These are phyloP conservation scores for Blastomyces gilchristii DNA, from an alignment of 2,329 filamentous ascomycete species.

Conservation along the genomic window DNA sequence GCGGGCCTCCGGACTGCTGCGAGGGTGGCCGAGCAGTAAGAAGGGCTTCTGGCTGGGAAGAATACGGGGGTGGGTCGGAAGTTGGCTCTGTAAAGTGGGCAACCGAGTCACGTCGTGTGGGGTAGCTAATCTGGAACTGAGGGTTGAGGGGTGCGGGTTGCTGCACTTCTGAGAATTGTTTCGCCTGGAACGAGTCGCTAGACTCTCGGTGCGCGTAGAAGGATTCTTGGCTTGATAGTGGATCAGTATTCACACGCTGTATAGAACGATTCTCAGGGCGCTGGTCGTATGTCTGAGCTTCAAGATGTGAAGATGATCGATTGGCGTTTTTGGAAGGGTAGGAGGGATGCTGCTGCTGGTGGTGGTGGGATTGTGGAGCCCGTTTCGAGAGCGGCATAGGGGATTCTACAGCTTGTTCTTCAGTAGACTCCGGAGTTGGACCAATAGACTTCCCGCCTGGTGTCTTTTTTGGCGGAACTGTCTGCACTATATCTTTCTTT, in stretches of 20 bases:
- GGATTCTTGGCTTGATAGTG: conserved; percentile 12
- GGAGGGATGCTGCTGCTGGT: conserved; percentile 6
- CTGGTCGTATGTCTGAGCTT: conserved; percentile 12
- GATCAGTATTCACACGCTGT: conserved; percentile 17
- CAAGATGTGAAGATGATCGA: conserved; percentile 16
- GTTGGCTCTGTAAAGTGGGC: conserved; percentile 16
- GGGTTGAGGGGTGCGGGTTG: conserved; percentile 14
- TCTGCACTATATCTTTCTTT: conserved; percentile 17
- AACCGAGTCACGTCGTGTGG: conserved; percentile 20
- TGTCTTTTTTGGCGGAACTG: conserved; percentile 7
- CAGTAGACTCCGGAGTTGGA: conserved; percentile 9
- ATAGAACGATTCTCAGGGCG: conserved; percentile 15
- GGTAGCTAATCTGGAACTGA: conserved; percentile 18
- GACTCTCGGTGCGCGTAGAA: conserved; percentile 18
- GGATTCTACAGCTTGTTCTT: conserved; percentile 7
- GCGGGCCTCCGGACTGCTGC: conserved; percentile 28
- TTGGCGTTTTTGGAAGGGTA: conserved; percentile 16
- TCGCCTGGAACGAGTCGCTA: conserved; percentile 16
- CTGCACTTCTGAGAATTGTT: conserved; percentile 16
- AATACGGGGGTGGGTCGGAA: conserved; percentile 13
- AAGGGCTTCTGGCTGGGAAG: conserved; percentile 18
- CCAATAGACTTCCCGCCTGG: conserved; percentile 10
- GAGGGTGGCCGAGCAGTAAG: conserved; percentile 25
- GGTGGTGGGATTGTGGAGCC: conserved; percentile 8
- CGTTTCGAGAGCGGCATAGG: conserved; percentile 15